Evolutionary conservation across 163 green algal species (phyloP).

Genomic region (Chlamydomonas reinhardtii): DNA sequence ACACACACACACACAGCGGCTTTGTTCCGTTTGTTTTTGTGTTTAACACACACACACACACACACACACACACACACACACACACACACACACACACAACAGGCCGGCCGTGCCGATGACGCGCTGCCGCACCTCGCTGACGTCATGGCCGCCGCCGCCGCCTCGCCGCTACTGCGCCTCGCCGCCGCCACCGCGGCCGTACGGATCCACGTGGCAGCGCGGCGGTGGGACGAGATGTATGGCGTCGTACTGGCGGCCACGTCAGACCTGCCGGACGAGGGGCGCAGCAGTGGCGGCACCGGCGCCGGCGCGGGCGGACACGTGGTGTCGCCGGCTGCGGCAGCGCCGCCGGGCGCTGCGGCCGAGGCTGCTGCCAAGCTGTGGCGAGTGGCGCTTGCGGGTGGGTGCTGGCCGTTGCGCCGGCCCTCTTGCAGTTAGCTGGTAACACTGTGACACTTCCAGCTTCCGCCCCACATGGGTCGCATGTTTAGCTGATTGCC

Average conservation of each 20-base stretch:
- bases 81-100: too few relatives aligned
- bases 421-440: too few relatives aligned
- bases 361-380: constrained; percentile 11
- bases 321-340: background rate
- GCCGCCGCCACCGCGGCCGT: constrained; percentile 35
- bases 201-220: constrained; percentile 3
- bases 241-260: constrained; percentile 27
- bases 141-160: background rate
- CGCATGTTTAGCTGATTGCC: too few relatives aligned
- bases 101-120: constrained; percentile 7
- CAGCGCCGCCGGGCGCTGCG: background rate
- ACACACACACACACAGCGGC: too few relatives aligned
- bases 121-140: constrained; percentile 18
- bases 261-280: constrained; percentile 21
- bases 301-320: background rate
- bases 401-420: too few relatives aligned
- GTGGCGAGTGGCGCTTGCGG: constrained; percentile 26
- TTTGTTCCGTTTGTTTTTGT: too few relatives aligned
- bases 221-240: constrained; percentile 43
- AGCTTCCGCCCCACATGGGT: too few relatives aligned
- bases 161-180: background rate
- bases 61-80: background rate
- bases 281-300: background rate
- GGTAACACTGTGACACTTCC: too few relatives aligned
- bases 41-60: background rate